Percentiles rank a stretch among this genome's conserved stretches.
Evolutionary conservation across 1,284 basidiomycete genomes (phyloP).

Genomic region (Sanguinoderma infundibulare): DNA sequence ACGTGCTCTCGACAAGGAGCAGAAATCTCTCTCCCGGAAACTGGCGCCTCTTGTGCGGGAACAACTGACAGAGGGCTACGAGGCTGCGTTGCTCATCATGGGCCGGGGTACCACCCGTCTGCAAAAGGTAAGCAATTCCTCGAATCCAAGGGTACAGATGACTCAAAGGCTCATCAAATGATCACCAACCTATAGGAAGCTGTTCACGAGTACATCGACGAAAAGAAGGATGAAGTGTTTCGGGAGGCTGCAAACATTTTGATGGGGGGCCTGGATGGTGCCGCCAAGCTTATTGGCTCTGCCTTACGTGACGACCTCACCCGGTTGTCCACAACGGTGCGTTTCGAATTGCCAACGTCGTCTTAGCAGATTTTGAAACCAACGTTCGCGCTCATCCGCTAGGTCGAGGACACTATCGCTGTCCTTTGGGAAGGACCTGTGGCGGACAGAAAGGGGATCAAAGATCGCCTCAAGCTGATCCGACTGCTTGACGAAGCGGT

Average conservation of each 20-base stretch:
- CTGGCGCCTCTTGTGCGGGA: neutral
- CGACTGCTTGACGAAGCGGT: neutral
- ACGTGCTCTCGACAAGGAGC: neutral
- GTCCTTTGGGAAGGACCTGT: neutral
- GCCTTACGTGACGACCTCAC: neutral
- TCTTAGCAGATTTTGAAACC: neutral
- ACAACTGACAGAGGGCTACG: neutral
- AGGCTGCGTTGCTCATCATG: neutral
- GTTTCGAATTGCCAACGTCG: neutral
- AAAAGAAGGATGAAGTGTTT: neutral
- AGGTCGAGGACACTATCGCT: neutral
- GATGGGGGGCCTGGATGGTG: neutral
- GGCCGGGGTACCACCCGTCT: neutral
- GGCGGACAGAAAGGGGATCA: neutral
- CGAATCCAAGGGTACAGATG: no score
- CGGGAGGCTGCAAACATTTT: neutral
- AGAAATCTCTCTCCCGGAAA: neutral
- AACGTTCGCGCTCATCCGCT: neutral
- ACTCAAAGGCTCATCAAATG: neutral
- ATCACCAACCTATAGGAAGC: neutral
- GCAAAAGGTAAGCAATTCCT: neutral
- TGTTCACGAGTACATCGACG: neutral
- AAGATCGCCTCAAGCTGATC: neutral
- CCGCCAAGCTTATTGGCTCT: neutral
- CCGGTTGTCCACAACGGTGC: neutral